These are phyloP conservation scores for Xylaria sp. DNA, from an alignment of 2,329 filamentous ascomycete genomes.

Conservation along the genomic window DNA sequence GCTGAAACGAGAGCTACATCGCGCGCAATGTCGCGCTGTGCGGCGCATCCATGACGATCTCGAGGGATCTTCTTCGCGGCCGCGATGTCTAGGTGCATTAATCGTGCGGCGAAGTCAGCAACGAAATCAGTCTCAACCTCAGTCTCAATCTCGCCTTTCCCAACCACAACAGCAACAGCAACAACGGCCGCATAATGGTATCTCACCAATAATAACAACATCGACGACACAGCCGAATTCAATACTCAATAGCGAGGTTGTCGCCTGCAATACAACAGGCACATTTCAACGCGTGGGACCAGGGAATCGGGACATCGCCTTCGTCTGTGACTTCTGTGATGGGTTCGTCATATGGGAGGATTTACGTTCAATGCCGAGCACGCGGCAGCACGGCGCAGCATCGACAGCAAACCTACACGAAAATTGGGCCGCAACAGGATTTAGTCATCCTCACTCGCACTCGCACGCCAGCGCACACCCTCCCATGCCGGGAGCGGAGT, in stretches of 20 bases:
- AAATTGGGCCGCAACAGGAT: constrained; percentile 59
- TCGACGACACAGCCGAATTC: constrained; percentile 11
- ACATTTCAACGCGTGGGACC: constrained; percentile 62
- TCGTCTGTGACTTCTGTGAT: constrained; percentile 67
- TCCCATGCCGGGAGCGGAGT: background rate
- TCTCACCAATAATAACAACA: background rate
- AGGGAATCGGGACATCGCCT: constrained; percentile 54
- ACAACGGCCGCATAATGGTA: background rate
- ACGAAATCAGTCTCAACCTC: constrained; percentile 30
- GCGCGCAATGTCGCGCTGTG: constrained; percentile 62
- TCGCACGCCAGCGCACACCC: background rate
- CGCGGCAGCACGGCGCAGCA: constrained; percentile 42
- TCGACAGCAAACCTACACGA: constrained; percentile 35
- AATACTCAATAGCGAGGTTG: constrained; percentile 46
- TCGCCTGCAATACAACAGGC: constrained; percentile 58
- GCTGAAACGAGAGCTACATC: constrained; percentile 59
- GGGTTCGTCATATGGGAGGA: constrained; percentile 65
- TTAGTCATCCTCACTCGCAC: constrained; percentile 30
- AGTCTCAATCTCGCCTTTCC: constrained; percentile 12
- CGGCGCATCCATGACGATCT: constrained; percentile 58
- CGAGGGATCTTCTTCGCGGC: constrained; percentile 47
- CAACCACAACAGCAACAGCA: constrained; percentile 12
- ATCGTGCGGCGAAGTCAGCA: constrained; percentile 58
- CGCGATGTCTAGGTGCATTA: constrained; percentile 62
- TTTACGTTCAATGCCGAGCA: constrained; percentile 57